phyloP scores from a whole-genome alignment of 306 rosid genomes.

The Corylus heterophylla region DNA sequence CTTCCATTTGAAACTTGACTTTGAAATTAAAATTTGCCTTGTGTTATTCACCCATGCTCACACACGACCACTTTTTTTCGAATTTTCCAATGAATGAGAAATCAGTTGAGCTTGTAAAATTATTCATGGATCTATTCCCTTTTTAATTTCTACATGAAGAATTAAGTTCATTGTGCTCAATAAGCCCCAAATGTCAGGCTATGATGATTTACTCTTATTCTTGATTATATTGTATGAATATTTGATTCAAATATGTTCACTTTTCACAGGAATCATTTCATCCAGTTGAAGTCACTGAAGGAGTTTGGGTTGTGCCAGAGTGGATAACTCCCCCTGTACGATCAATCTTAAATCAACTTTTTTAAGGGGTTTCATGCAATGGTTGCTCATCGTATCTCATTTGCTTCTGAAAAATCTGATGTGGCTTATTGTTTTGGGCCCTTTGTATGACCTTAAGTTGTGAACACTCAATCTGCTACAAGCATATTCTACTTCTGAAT shows the following conservation, averaged over 20 bases:
- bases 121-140: background rate
- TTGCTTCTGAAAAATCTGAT: slow-evolving; percentile 20
- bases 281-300: slow-evolving; percentile 66
- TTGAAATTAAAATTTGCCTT: background rate
- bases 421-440: background rate
- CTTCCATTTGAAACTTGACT: background rate
- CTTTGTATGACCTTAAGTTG: background rate
- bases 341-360: slow-evolving; percentile 11
- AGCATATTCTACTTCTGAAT: slow-evolving; percentile 3
- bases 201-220: background rate
- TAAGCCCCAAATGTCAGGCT: background rate
- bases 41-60: background rate
- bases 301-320: slow-evolving; percentile 84
- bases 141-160: background rate
- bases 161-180: background rate
- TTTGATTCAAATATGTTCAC: background rate
- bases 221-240: background rate
- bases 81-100: background rate
- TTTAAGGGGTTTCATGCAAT: slow-evolving; percentile 3
- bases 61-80: background rate
- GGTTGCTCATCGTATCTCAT: background rate
- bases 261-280: slow-evolving; percentile 67
- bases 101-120: background rate
- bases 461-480: background rate
- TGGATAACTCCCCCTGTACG: slow-evolving; percentile 82